Evolutionary conservation across 192 early-diverging fungal species (phyloP).

Genomic region (Backusella morwellensis): DNA sequence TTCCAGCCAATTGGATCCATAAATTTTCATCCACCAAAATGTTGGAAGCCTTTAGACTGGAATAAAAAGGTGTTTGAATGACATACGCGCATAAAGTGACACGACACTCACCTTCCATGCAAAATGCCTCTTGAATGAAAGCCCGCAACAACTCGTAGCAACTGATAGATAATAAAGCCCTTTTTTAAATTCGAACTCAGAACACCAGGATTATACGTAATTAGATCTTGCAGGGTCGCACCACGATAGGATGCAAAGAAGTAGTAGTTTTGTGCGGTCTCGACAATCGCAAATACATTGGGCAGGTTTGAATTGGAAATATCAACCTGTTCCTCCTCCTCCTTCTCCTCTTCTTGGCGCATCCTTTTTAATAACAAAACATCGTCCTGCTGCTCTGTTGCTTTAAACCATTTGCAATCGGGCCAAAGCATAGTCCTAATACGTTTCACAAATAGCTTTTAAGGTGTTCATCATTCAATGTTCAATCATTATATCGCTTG

Average conservation of each 20-base stretch:
- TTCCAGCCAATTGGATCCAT: conserved; percentile 55
- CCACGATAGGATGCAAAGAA: conserved; percentile 51
- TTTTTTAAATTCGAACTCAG: conserved; percentile 58
- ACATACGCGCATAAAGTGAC: too few species aligned
- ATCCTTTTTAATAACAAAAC: neutral
- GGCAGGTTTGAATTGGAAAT: conserved; percentile 35
- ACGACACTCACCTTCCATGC: conserved; percentile 44
- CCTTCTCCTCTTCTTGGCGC: neutral
- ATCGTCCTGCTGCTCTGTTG: neutral
- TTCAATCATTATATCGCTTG: neutral
- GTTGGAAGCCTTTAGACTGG: conserved; percentile 46
- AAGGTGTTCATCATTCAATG: neutral
- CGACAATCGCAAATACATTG: conserved; percentile 49
- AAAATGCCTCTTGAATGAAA: conserved; percentile 55
- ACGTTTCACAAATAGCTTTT: conserved; percentile 34
- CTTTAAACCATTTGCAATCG: conserved; percentile 33
- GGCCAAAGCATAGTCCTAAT: conserved; percentile 45
- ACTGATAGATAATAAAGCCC: conserved; percentile 59
- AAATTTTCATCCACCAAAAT: conserved; percentile 59
- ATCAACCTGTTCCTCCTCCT: neutral
- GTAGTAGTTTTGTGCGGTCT: conserved; percentile 49
- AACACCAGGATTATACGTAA: conserved; percentile 58
- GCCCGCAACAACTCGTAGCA: conserved; percentile 46
- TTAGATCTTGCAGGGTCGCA: conserved; percentile 53
- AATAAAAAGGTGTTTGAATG: neutral